Evolutionary conservation across 2,329 filamentous ascomycete species (phyloP), one percentile per base, ranked within the genome.

Genomic region (Xylaria sp.): DNA sequence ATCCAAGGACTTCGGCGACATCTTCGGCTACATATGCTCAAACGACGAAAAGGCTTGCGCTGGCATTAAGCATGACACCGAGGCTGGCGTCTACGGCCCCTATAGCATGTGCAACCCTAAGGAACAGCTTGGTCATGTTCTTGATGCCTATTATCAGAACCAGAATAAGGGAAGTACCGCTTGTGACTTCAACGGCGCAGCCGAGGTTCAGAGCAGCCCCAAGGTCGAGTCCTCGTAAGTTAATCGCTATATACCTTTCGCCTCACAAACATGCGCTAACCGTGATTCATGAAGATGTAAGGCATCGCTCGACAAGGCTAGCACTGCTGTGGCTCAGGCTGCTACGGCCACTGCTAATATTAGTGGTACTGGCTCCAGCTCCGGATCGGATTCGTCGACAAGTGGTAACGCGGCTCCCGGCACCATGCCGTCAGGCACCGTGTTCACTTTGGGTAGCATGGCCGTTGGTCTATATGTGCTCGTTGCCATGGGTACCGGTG

Each of bases 51-150:
- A 78, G 55, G 84, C 85, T 72, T 91, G 89, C 78, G 80, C 80
- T 49, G 89, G 88, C 62, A 89, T 91, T 78, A 81, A 80, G 75
- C 80, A 81, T 67, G 88, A 91, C 76, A 82, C 82, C 31, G 84
- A 84, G 68, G 82, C 81, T 39, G 89, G 88, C 69, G 79, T 82
- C 66, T 91, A 89, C 77, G 89, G 89, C 66, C 86, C 88, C 20
- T 91, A 90, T 81, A 84, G 86, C 80, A 89, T 90, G 86, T 91
- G 89, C 83, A 85, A 84, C 75, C 73, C 86, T 71, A 85, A 84
- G 72, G 83, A 91, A 79, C 84, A 90, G 80, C 84, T 91, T 41
- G 85, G 84, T 57, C 89, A 86, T 77, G 86, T 85, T 59, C 82
- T 90, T 71, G 85, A 90, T 80, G 80, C 85, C 70, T 91, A 91